Conservation (phyloP, 2,329 filamentous ascomycete genomes). For the Trichoderma asperellum region DNA sequence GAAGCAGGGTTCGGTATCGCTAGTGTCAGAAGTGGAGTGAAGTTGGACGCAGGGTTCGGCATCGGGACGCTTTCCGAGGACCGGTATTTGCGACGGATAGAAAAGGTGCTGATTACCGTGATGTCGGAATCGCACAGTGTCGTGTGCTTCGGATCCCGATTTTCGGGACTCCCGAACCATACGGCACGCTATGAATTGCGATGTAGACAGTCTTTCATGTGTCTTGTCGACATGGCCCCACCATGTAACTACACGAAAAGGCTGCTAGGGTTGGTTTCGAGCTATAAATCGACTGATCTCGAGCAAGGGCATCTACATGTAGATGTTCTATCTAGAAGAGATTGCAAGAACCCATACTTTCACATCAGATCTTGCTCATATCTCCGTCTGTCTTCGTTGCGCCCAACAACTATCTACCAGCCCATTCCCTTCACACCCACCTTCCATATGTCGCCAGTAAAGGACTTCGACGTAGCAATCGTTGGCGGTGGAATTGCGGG, state of each 20-base stretch:
- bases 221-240: background rate
- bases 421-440: background rate
- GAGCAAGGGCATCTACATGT: background rate
- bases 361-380: background rate
- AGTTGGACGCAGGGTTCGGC: background rate
- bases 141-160: background rate
- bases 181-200: background rate
- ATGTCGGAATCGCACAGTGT: background rate
- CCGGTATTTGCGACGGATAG: background rate
- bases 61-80: background rate
- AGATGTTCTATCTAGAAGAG: background rate
- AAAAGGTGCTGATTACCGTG: background rate
- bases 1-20: background rate
- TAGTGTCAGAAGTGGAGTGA: background rate
- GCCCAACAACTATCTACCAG: background rate
- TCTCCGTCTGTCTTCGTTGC: background rate
- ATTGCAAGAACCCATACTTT: background rate
- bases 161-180: background rate
- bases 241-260: background rate
- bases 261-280: background rate
- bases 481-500: constrained; percentile 59
- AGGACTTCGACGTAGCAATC: constrained; percentile 47
- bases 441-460: background rate
- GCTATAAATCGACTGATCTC: background rate
- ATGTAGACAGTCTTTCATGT: background rate